phyloP scores from a whole-genome alignment of 164 flowering plant species.

The Berberis vulgaris region DNA sequence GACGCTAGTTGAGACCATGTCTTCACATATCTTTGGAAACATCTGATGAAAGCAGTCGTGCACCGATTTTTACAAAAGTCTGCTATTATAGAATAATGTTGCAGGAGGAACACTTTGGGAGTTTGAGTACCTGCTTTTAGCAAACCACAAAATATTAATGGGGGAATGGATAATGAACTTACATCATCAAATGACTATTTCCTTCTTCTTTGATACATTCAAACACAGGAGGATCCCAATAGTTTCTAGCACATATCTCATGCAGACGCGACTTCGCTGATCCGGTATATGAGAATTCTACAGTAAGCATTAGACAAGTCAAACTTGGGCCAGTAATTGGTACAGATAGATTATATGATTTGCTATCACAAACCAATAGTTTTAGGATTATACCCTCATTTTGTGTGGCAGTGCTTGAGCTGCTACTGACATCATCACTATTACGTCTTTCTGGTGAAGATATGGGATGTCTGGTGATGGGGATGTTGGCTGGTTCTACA shows the following conservation, averaged over 20 bases:
- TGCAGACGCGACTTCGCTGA: constrained; percentile 53
- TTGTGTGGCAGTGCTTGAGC: constrained; percentile 5
- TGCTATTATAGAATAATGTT: no score
- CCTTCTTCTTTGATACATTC: constrained; percentile 78
- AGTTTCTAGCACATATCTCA: constrained; percentile 59
- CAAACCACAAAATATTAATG: background rate
- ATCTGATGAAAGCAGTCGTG: no score
- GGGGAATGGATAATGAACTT: constrained; percentile 22
- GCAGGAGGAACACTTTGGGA: no score
- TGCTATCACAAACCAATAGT: background rate
- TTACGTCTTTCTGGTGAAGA: background rate
- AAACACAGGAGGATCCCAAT: constrained; percentile 61
- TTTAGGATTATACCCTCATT: constrained; percentile 18
- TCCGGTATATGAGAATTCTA: constrained; percentile 17
- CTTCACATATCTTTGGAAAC: no score
- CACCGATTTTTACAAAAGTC: no score
- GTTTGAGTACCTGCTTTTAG: no score
- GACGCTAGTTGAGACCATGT: no score
- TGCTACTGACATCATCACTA: constrained; percentile 3
- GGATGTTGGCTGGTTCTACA: background rate
- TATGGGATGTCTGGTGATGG: background rate
- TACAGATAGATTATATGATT: background rate
- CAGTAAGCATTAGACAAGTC: background rate
- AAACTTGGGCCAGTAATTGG: background rate
- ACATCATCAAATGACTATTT: constrained; percentile 59